Conservation (phyloP, 805 yeast species). For the Wilhelminamyces savonicus region DNA sequence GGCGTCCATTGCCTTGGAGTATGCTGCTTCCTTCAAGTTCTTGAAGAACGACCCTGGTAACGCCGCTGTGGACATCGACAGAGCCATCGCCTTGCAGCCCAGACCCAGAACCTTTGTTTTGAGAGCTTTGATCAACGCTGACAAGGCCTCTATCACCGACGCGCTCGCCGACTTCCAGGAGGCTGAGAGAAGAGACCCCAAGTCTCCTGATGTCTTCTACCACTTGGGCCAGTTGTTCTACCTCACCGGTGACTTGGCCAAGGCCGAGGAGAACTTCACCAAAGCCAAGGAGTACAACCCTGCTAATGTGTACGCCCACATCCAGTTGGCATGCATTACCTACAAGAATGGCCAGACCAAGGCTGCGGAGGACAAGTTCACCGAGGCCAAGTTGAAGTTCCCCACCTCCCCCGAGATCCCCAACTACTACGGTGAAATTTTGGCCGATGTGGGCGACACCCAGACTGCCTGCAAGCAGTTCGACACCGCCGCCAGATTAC, state of each 20-base stretch:
- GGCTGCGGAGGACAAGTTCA: conserved; percentile 60
- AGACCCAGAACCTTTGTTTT: conserved; percentile 78
- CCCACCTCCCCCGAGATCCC: conserved; percentile 89
- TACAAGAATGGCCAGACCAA: conserved; percentile 66
- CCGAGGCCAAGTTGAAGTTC: conserved; percentile 65
- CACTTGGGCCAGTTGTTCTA: conserved; percentile 92
- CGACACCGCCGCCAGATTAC: conserved; percentile 80
- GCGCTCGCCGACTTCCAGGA: conserved; percentile 60
- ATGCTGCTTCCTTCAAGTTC: conserved; percentile 76
- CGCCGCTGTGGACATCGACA: conserved; percentile 59
- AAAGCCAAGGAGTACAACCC: conserved; percentile 72
- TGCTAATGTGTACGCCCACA: conserved; percentile 73
- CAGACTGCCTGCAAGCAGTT: conserved; percentile 74
- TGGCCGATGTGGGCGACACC: conserved; percentile 73
- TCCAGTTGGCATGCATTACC: conserved; percentile 88
- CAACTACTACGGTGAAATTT: conserved; percentile 91
- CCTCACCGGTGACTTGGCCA: conserved; percentile 64
- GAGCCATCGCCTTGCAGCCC: conserved; percentile 62
- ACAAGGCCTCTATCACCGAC: conserved; percentile 56
- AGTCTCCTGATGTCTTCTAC: conserved; percentile 78
- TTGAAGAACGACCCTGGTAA: conserved; percentile 65
- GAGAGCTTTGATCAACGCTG: conserved; percentile 79
- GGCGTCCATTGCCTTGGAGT: conserved; percentile 73
- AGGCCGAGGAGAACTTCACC: conserved; percentile 70
- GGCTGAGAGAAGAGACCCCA: conserved; percentile 65